Evolutionary conservation across 768 basidiomycete species (phyloP), one percentile per base, ranked within the genome.

Genomic region (Hericium erinaceus): DNA sequence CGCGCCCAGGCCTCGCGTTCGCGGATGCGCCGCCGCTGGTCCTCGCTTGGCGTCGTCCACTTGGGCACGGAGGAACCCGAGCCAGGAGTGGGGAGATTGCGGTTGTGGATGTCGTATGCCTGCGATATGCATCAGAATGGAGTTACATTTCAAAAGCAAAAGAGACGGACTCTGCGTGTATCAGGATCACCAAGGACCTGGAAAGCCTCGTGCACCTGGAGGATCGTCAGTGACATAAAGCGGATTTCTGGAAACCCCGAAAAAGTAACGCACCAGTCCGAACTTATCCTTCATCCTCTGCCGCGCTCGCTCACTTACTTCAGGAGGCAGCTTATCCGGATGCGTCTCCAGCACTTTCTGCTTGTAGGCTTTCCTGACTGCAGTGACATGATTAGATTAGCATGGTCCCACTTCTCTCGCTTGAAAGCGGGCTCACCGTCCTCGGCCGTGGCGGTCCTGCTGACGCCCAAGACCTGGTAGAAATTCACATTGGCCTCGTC

Each of bases 301-400:
- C 65, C 78, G 82, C 58, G 80, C 79, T 57, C 74, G 69, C 48
- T 77, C 75, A 46, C 71, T 77, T 8, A 80, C 79, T 33, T 69
- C 69, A 39, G 77, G 81, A 11, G 79, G 79, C 50, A 87, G 78
- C 63, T 85, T 87, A 63, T 88, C 86, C 10, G 86, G 86, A 66
- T 88, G 86, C 1, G 87, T 87, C 67, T 84, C 83, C 26, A 88
- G 73, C 10, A 80, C 84, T 63, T 79, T 82, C 60, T 78, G 79
- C 64, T 79, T 83, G 68, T 87, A 88, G 2, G 84, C 85, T 63
- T 75, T 82, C 53, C 83, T 80, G 57, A 88, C 86, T 85, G 41
- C 22, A 16, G 3, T 18, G 8, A 39, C 4, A 48, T 39, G 9
- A 46, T n/a, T 16, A 22, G 33, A 20, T 53, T 16, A 38, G 3